Percentiles rank a stretch among this genome's conserved stretches.
Evolutionary conservation across 1,284 basidiomycete genomes (phyloP).

Genomic region (Prillingera fragicola): DNA sequence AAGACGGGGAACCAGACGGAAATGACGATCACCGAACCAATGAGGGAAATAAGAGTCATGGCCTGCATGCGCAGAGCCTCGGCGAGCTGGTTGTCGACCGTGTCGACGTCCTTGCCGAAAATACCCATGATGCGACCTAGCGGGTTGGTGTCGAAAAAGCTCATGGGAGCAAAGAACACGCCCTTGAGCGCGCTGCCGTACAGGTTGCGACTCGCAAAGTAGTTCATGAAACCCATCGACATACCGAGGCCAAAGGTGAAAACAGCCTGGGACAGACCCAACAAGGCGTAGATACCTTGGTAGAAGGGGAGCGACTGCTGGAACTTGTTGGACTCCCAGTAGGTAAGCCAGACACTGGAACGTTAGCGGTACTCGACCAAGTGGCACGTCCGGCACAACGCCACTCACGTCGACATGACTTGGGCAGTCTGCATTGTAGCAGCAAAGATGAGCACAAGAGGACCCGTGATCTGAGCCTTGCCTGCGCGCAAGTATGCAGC

Average conservation of each 20-base stretch:
- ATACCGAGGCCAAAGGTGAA: conserved; percentile 62
- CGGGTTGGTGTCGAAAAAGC: conserved; percentile 64
- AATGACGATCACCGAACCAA: conserved; percentile 61
- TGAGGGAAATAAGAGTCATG: conserved; percentile 31
- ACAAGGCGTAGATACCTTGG: conserved; percentile 63
- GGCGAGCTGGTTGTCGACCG: conserved; percentile 60
- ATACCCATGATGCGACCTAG: conserved; percentile 61
- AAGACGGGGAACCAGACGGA: conserved; percentile 67
- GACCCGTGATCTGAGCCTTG: conserved; percentile 56
- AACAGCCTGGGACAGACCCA: conserved; percentile 54
- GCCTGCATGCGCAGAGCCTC: conserved; percentile 60
- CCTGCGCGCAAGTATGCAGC: conserved; percentile 62
- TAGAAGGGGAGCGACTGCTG: conserved; percentile 53
- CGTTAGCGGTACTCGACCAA: conserved; percentile 3
- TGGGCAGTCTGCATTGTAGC: conserved; percentile 59
- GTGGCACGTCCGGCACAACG: background rate
- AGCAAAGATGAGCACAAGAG: conserved; percentile 57
- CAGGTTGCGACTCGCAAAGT: conserved; percentile 57
- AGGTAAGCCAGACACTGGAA: conserved; percentile 55
- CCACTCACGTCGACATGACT: conserved; percentile 40
- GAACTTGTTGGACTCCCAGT: conserved; percentile 60
- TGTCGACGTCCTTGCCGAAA: conserved; percentile 53
- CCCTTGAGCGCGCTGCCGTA: conserved; percentile 56
- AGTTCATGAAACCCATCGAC: conserved; percentile 56
- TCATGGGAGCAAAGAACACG: conserved; percentile 64